phyloP scores from a whole-genome alignment of 805 yeast genomes.

The Lipomyces oligophaga region DNA sequence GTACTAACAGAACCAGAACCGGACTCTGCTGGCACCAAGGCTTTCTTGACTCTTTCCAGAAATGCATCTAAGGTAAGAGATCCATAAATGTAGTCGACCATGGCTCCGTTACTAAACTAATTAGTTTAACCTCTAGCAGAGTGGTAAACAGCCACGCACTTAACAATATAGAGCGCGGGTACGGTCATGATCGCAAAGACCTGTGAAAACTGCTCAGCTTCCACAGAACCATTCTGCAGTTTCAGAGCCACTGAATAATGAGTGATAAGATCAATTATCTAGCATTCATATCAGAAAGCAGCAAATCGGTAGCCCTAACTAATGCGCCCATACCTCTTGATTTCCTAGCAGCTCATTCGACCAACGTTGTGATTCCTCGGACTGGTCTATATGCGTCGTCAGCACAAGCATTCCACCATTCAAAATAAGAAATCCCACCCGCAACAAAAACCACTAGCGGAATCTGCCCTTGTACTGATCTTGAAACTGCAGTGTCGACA shows the following conservation, averaged over 20 bases:
- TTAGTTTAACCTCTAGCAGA: conserved; percentile 1
- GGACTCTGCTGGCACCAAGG: not conserved
- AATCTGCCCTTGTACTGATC: conserved; percentile 18
- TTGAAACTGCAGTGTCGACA: conserved; percentile 22
- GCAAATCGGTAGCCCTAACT: not conserved
- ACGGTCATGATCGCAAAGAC: conserved; percentile 50
- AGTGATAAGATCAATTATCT: conserved; percentile 26
- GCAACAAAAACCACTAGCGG: conserved; percentile 24
- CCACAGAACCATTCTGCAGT: conserved; percentile 42
- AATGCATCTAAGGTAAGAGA: conserved; percentile 7
- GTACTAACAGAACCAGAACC: not conserved
- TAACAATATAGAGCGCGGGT: conserved; percentile 59
- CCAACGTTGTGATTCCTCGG: conserved; percentile 24
- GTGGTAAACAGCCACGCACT: conserved; percentile 9
- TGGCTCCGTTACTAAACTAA: conserved; percentile 22
- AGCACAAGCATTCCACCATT: not conserved
- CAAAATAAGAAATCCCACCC: conserved; percentile 10
- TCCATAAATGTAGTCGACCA: conserved; percentile 23
- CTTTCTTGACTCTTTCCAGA: conserved; percentile 5
- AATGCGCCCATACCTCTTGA: conserved; percentile 10
- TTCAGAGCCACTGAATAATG: conserved; percentile 43
- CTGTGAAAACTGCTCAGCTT: conserved; percentile 50
- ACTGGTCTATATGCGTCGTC: conserved; percentile 10
- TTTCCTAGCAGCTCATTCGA: conserved; percentile 9
- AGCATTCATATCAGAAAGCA: not conserved